phyloP scores from a whole-genome alignment of 2,329 filamentous ascomycete genomes.

The Exserohilum rostratum region DNA sequence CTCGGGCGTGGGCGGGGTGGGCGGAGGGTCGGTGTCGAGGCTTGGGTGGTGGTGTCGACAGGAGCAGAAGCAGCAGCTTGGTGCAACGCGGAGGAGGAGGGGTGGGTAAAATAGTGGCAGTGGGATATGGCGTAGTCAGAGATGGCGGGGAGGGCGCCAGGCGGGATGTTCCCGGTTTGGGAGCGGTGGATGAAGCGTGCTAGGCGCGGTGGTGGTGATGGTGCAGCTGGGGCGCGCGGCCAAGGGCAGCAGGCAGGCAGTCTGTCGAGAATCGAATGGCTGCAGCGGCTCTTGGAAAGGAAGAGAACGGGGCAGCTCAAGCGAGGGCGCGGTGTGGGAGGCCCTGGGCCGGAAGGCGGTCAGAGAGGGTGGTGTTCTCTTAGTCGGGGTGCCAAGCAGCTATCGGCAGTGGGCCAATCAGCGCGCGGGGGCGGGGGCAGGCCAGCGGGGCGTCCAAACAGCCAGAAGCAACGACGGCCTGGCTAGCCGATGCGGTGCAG shows the following conservation, averaged over 20 bases:
- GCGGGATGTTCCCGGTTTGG: conserved; percentile 27
- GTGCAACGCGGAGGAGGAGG: conserved; percentile 26
- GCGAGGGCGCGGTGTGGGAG: conserved; percentile 26
- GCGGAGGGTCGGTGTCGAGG: conserved; percentile 2
- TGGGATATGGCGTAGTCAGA: conserved; percentile 29
- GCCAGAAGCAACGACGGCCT: conserved; percentile 22
- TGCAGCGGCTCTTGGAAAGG: conserved; percentile 24
- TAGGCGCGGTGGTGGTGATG: conserved; percentile 12
- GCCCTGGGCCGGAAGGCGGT: conserved; percentile 35
- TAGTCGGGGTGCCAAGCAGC: conserved; percentile 31
- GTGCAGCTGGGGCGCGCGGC: too few relatives aligned
- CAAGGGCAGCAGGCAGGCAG: too few relatives aligned
- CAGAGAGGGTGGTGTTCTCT: conserved; percentile 30
- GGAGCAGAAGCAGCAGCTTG: conserved; percentile 21
- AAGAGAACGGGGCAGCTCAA: conserved; percentile 21
- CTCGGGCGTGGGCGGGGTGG: conserved; percentile 20
- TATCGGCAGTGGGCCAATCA: conserved; percentile 35
- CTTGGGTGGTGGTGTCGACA: conserved; percentile 11
- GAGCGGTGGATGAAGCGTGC: conserved; percentile 11
- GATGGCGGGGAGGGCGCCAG: conserved; percentile 39
- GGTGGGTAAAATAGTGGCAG: conserved; percentile 30
- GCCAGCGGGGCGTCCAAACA: conserved; percentile 22
- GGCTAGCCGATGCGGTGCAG: conserved; percentile 20
- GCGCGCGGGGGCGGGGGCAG: conserved; percentile 22
- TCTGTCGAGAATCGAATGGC: neutral